Evolutionary conservation across 1,284 basidiomycete species (phyloP).

Genomic region (Sphaerobolus stellatus): DNA sequence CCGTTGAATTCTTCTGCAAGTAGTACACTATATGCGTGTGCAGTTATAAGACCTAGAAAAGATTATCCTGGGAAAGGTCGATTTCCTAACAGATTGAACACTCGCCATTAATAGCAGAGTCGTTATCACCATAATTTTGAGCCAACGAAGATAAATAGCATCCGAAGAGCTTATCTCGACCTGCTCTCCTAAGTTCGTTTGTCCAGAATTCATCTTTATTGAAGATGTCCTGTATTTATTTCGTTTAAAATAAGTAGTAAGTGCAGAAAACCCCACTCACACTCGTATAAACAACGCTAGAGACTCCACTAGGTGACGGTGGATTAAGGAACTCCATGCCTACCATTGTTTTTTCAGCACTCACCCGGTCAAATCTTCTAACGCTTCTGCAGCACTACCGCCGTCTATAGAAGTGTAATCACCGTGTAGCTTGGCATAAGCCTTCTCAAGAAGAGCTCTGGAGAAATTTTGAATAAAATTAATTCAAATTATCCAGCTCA

Average conservation of each 20-base stretch:
- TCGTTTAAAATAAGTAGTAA: slow-evolving; percentile 43
- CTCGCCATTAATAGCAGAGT: slow-evolving; percentile 4
- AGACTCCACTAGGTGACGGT: slow-evolving; percentile 39
- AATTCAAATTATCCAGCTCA: neutral
- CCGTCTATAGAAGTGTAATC: slow-evolving; percentile 43
- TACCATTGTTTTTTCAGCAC: neutral
- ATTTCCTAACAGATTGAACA: slow-evolving; percentile 6
- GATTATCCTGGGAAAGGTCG: neutral
- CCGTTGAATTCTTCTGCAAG: slow-evolving; percentile 47
- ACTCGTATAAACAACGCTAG: slow-evolving; percentile 39
- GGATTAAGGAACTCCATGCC: neutral
- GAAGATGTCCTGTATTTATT: slow-evolving; percentile 22
- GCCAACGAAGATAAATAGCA: slow-evolving; percentile 21
- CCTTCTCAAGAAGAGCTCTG: slow-evolving; percentile 51
- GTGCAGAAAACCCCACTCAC: slow-evolving; percentile 28
- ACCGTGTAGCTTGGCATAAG: slow-evolving; percentile 54
- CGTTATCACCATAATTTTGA: no score
- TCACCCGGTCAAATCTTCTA: slow-evolving; percentile 53
- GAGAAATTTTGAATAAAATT: neutral
- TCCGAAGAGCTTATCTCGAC: slow-evolving; percentile 47
- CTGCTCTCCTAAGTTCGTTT: slow-evolving; percentile 31
- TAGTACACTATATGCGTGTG: slow-evolving; percentile 53
- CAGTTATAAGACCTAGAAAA: slow-evolving; percentile 4
- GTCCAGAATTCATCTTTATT: slow-evolving; percentile 27
- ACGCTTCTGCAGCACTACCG: slow-evolving; percentile 42